These are phyloP conservation scores for Mycena vulgaris DNA, from an alignment of 768 basidiomycete species.

Conservation along the genomic window DNA sequence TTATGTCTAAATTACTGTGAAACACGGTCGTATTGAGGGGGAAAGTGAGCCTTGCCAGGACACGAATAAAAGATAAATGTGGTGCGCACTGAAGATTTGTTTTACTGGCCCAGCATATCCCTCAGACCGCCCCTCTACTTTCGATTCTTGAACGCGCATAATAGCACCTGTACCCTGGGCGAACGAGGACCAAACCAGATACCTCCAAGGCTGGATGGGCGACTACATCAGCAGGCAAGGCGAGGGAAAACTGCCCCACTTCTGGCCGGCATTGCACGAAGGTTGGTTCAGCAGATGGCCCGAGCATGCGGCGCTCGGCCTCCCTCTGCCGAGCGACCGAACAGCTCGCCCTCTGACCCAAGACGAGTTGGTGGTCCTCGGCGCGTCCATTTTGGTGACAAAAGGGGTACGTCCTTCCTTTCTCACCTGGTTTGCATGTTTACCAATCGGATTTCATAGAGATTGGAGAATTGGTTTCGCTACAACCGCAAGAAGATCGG, in stretches of 20 bases:
- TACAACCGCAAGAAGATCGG: not conserved
- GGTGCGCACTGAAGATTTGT: too few relatives aligned
- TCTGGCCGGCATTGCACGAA: slow-evolving; percentile 7
- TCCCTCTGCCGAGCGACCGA: not conserved
- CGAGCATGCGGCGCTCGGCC: not conserved
- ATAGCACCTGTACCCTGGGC: slow-evolving; percentile 9
- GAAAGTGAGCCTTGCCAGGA: too few relatives aligned
- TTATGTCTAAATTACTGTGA: too few relatives aligned
- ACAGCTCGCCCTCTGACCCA: not conserved
- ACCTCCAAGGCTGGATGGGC: not conserved
- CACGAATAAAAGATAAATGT: too few relatives aligned
- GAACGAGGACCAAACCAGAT: not conserved
- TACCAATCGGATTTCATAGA: not conserved
- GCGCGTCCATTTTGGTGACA: not conserved
- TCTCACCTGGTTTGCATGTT: not conserved
- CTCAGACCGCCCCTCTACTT: not conserved
- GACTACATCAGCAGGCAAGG: slow-evolving; percentile 14
- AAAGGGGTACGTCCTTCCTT: not conserved
- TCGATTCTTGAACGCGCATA: not conserved
- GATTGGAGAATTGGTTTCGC: slow-evolving; percentile 14
- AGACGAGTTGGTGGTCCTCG: not conserved
- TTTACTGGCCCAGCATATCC: not conserved
- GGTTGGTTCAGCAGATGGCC: not conserved
- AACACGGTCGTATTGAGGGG: too few relatives aligned
- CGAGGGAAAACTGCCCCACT: not conserved